These are phyloP conservation scores for Barnettozyma hawaiiensis DNA, from an alignment of 1,139 yeast species.

Conservation along the genomic window DNA sequence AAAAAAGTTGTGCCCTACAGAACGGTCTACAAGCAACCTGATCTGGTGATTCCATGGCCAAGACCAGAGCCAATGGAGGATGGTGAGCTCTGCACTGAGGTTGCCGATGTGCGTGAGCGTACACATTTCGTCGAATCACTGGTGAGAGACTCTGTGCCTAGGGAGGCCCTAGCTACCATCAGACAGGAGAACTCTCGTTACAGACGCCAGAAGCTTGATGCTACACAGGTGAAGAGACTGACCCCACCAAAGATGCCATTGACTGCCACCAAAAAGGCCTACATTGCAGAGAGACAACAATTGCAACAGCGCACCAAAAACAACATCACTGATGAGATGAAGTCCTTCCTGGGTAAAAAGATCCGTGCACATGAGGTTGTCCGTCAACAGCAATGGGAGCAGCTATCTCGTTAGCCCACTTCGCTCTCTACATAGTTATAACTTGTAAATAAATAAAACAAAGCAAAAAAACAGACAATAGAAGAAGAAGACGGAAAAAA, in stretches of 20 bases:
- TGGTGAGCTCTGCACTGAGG: slow-evolving; percentile 54
- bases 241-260: slow-evolving; percentile 77
- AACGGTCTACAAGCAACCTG: slow-evolving; percentile 59
- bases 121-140: slow-evolving; percentile 70
- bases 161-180: slow-evolving; percentile 57
- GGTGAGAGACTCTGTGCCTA: slow-evolving; percentile 64
- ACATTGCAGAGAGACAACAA: slow-evolving; percentile 40
- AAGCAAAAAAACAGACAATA: neutral
- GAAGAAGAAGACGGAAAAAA: neutral
- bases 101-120: slow-evolving; percentile 60
- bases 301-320: slow-evolving; percentile 42
- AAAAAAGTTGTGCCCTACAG: slow-evolving; percentile 73
- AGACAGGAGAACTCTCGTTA: slow-evolving; percentile 59
- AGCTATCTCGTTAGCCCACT: slow-evolving; percentile 2
- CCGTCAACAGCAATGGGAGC: slow-evolving; percentile 31
- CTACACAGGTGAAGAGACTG: slow-evolving; percentile 55
- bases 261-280: slow-evolving; percentile 56
- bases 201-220: slow-evolving; percentile 53
- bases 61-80: slow-evolving; percentile 58
- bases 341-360: slow-evolving; percentile 63
- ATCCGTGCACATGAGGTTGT: slow-evolving; percentile 45
- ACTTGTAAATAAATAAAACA: neutral
- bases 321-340: slow-evolving; percentile 60
- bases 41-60: slow-evolving; percentile 86
- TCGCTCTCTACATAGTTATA: slow-evolving; percentile 6